A percentile compares a stretch with the other conserved stretches of the same genome.
Conservation (phyloP, 768 basidiomycete genomes). For the Podaxis sp. region DNA sequence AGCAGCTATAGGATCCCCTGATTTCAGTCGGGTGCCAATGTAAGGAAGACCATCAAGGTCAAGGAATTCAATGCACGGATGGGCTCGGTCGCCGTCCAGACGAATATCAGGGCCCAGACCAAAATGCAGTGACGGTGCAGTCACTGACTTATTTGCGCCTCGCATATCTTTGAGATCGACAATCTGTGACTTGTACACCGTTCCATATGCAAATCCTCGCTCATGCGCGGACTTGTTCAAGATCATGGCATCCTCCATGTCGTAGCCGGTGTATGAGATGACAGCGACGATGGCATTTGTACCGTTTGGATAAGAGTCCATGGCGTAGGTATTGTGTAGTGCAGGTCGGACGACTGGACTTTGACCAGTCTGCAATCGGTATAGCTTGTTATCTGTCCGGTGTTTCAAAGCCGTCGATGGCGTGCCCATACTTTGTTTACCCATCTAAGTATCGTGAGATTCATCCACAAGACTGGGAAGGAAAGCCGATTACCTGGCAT, state of each 20-base stretch:
- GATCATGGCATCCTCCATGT: conserved; percentile 99
- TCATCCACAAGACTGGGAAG: conserved; percentile 10
- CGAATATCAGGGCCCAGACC: conserved; percentile 79
- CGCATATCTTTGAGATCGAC: conserved; percentile 84
- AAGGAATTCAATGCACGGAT: conserved; percentile 49
- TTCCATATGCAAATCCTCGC: conserved; percentile 95
- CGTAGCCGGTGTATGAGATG: conserved; percentile 99
- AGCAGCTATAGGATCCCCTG: conserved; percentile 82
- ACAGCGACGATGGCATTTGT: conserved; percentile 99
- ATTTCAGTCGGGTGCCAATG: conserved; percentile 64
- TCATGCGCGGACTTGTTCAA: conserved; percentile 98
- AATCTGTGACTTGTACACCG: conserved; percentile 92
- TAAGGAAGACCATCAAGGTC: conserved; percentile 85
- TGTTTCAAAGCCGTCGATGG: conserved; percentile 89
- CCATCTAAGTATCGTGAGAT: conserved; percentile 66
- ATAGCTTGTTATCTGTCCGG: conserved; percentile 97
- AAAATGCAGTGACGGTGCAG: conserved; percentile 81
- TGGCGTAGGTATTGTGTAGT: conserved; percentile 91
- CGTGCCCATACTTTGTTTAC: conserved; percentile 99
- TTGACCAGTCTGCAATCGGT: conserved; percentile 93
- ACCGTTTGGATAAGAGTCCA: conserved; percentile 98
- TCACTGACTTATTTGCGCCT: conserved; percentile 58
- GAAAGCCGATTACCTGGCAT: conserved; percentile 62
- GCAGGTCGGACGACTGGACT: conserved; percentile 91
- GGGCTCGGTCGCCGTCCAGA: conserved; percentile 43